These are phyloP conservation scores for Phytopythium sindhum DNA, from an alignment of 352 stramenopile species.

Conservation along the genomic window DNA sequence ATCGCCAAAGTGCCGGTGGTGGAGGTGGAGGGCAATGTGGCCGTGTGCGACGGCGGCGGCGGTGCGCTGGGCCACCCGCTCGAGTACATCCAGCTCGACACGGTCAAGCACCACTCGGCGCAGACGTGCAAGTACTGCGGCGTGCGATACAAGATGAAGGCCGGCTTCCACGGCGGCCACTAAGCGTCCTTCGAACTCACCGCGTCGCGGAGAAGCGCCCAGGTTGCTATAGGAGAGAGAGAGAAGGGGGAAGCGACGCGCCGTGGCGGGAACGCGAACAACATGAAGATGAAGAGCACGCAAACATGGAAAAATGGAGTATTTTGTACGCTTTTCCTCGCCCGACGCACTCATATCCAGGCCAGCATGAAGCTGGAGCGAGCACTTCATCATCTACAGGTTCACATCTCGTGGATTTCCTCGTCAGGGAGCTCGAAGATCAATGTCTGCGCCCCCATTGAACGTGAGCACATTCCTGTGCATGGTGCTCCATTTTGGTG, in stretches of 20 bases:
- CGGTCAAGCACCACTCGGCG: slow-evolving; percentile 58
- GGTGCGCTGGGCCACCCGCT: slow-evolving; percentile 95
- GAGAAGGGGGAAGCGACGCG: background rate
- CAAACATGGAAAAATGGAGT: background rate
- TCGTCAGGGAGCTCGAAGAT: too few relatives aligned
- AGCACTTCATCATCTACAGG: too few relatives aligned
- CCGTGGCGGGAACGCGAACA: background rate
- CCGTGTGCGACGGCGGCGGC: slow-evolving; percentile 95
- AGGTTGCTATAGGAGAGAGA: background rate
- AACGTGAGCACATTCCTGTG: too few relatives aligned
- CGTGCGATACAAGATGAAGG: slow-evolving; percentile 87
- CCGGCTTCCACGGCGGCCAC: slow-evolving; percentile 61
- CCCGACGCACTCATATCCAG: background rate
- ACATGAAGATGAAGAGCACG: background rate
- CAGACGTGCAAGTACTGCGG: slow-evolving; percentile 93
- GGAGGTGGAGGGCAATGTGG: slow-evolving; percentile 88
- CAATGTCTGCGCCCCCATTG: too few relatives aligned
- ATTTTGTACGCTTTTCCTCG: background rate
- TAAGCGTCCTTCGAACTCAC: slow-evolving; percentile 11
- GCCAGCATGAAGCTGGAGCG: too few relatives aligned
- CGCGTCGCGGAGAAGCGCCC: background rate
- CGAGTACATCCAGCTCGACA: slow-evolving; percentile 94
- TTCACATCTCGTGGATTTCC: too few relatives aligned
- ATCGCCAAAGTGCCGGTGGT: slow-evolving; percentile 89
- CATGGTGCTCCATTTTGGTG: too few relatives aligned